Evolutionary conservation across 2,329 filamentous ascomycete genomes (phyloP).

Genomic region (Pezicula neosporulosa): DNA sequence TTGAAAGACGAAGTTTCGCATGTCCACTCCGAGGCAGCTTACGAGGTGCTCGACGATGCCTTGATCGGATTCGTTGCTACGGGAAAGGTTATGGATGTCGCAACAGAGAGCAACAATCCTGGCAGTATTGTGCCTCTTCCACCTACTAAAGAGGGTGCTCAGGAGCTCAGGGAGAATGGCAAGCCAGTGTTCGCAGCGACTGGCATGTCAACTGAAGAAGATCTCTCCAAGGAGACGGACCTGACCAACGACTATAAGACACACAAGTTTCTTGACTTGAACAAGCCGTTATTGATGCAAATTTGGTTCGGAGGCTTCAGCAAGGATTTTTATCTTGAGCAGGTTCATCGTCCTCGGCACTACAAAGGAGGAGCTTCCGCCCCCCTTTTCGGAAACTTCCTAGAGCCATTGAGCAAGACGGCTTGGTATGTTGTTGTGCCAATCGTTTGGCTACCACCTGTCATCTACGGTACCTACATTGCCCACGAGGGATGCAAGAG

Average conservation of each 20-base stretch:
- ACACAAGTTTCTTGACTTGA: constrained; percentile 92
- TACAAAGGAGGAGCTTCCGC: constrained; percentile 92
- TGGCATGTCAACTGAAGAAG: constrained; percentile 85
- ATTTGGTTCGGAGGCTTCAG: constrained; percentile 84
- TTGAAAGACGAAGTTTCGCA: constrained; percentile 83
- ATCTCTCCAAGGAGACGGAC: constrained; percentile 85
- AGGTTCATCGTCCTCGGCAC: constrained; percentile 92
- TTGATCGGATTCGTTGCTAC: constrained; percentile 76
- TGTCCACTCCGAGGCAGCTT: constrained; percentile 85
- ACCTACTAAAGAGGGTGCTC: constrained; percentile 42
- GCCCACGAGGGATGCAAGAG: constrained; percentile 59
- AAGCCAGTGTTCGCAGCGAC: constrained; percentile 56
- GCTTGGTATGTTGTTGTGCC: constrained; percentile 93
- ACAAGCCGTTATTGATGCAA: constrained; percentile 79
- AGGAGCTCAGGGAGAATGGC: constrained; percentile 38
- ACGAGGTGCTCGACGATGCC: constrained; percentile 87
- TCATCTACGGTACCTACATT: constrained; percentile 68
- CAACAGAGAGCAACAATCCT: constrained; percentile 31
- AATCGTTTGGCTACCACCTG: constrained; percentile 75
- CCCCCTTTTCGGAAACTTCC: constrained; percentile 93
- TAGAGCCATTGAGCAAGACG: constrained; percentile 96
- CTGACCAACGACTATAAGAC: constrained; percentile 71
- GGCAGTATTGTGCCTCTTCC: constrained; percentile 48
- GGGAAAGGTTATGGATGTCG: constrained; percentile 36
- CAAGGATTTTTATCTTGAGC: constrained; percentile 96